phyloP scores from a whole-genome alignment of 768 basidiomycete species.

The Clitopilus hobsonii region DNA sequence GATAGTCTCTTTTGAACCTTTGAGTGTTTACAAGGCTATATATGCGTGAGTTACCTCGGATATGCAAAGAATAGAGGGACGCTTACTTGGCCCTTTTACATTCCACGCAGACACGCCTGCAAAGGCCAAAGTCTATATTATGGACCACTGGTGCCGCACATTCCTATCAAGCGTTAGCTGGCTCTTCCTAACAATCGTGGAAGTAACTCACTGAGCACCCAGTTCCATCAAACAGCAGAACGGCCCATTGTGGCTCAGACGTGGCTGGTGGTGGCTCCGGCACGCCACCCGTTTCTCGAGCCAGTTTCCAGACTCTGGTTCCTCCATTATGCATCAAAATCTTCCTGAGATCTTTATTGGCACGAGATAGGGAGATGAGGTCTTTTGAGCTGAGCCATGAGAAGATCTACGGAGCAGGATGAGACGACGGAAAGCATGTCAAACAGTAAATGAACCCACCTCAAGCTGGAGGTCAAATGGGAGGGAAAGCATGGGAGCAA shows the following conservation, averaged over 20 bases:
- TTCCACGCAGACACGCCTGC: conserved; percentile 18
- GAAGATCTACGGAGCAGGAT: neutral
- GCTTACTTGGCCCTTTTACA: conserved; percentile 24
- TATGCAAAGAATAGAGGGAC: too few species aligned
- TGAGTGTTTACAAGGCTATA: conserved; percentile 22
- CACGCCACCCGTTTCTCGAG: conserved; percentile 8
- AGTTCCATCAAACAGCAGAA: conserved; percentile 17
- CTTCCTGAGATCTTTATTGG: conserved; percentile 8
- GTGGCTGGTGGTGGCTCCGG: conserved; percentile 19
- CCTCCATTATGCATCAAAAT: conserved; percentile 14
- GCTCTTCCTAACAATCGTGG: neutral
- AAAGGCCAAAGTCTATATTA: conserved; percentile 19
- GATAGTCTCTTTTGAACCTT: conserved; percentile 18
- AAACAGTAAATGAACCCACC: neutral
- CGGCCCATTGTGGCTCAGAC: conserved; percentile 22
- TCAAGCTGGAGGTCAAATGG: neutral
- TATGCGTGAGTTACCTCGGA: too few species aligned
- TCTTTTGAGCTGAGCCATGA: neutral
- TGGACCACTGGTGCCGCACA: conserved; percentile 14
- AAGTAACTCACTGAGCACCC: conserved; percentile 16
- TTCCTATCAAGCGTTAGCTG: conserved; percentile 4
- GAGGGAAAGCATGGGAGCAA: neutral
- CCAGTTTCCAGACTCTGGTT: conserved; percentile 18
- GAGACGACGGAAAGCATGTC: neutral
- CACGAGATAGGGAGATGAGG: neutral